Base-by-base conservation (phyloP, 2,329 filamentous ascomycete genomes). In the Sclerotinia trifoliorum region DNA sequence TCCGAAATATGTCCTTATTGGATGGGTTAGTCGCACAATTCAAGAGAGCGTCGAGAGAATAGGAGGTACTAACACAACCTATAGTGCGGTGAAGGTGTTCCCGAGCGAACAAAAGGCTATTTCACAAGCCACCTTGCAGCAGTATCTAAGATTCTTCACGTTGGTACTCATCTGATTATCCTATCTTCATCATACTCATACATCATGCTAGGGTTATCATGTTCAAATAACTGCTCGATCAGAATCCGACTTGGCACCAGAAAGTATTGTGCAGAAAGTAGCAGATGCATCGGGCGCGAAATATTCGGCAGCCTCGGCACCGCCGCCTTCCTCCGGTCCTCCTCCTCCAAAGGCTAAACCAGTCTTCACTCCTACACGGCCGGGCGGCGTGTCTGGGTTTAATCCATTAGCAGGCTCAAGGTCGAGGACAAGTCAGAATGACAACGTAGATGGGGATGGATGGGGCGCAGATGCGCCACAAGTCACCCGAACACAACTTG, bases 71-170 rank as follows among this genome's bases (percentile, higher is more conserved):
- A 68, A 78, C 71, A 69, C 17, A 63, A 32, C n/a, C 55, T 64
- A 62, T 71, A 85, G 91, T 99, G 95, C 79, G 95, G 95, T 73
- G 94, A 96, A 77, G 95, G 95, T 74, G 95, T 99, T 21, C 95
- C 95, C n/a, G 95, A 99, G 81, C 86, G 94, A 76, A 98, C 94
- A 70, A 99, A 98, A 81, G 95, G 95, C 73, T 98, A 98, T 81
- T 99, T 99, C 79, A 97, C 93, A 73, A 97, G 93, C 81, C 94
- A 99, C 80, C 83, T 95, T 60, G 89, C 91, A 70, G 90, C 93
- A 60, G 93, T 98, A 49, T 89, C 93, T 71, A 97, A 97, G 81
- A 85, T 97, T 74, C 86, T 99, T 54, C 94, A 97, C 81, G 89
- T 89, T 77, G 63, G 81, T 77, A 21, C 35, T 51, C 61, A 46